A percentile compares a stretch with the other conserved stretches of the same genome.
phyloP scores from a whole-genome alignment of 2,329 filamentous ascomycete species.

The Tolypocladium album region DNA sequence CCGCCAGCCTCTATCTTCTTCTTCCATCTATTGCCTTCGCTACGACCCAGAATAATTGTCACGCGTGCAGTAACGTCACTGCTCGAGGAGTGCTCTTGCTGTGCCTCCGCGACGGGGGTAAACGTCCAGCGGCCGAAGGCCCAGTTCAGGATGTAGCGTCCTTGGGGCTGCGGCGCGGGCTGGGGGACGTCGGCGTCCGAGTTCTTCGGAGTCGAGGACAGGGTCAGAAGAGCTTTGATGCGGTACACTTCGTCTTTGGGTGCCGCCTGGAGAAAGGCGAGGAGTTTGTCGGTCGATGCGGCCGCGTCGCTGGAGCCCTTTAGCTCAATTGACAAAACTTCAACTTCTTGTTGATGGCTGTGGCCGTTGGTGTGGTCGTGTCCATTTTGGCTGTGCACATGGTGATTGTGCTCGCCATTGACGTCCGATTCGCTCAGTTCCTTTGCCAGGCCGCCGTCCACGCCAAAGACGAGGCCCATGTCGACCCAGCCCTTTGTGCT shows the following conservation, averaged over 20 bases:
- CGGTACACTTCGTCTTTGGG: constrained; percentile 93
- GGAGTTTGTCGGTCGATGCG: constrained; percentile 51
- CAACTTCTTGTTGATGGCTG: constrained; percentile 73
- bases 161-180: constrained; percentile 17
- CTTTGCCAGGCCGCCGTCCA: constrained; percentile 70
- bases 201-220: constrained; percentile 32
- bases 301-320: constrained; percentile 26
- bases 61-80: constrained; percentile 50
- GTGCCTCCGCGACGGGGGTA: constrained; percentile 40
- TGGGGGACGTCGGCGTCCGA: constrained; percentile 38
- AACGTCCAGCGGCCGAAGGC: constrained; percentile 95
- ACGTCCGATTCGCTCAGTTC: constrained; percentile 32
- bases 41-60: constrained; percentile 65
- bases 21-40: constrained; percentile 67
- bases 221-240: constrained; percentile 64
- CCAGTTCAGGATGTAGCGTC: constrained; percentile 90
- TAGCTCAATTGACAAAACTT: constrained; percentile 77
- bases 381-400: constrained; percentile 19
- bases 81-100: constrained; percentile 43
- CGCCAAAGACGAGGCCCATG: constrained; percentile 71
- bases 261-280: constrained; percentile 56
- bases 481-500: constrained; percentile 71
- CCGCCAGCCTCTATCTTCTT: constrained; percentile 55
- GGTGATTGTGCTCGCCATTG: constrained; percentile 16
- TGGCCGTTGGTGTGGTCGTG: constrained; percentile 24